Evolutionary conservation across 179 eudicot species (phyloP).

Genomic region (Silene vulgaris): DNA sequence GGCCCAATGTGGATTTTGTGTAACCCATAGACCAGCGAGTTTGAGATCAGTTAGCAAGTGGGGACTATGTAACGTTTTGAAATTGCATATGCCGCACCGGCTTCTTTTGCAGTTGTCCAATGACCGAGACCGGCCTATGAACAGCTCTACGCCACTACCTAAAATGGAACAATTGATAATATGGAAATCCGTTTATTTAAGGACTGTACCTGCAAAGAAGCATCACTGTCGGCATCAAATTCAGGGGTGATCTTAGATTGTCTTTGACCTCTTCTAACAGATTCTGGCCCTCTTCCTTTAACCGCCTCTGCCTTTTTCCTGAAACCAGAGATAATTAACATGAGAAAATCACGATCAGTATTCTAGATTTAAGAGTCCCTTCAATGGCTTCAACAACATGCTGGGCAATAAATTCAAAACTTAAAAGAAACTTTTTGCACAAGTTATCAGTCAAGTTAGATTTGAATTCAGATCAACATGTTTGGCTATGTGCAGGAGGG

Average conservation of each 20-base stretch:
- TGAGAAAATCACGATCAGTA: neutral
- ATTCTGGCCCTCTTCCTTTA: conserved; percentile 61
- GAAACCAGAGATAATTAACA: conserved; percentile 13
- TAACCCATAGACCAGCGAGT: neutral
- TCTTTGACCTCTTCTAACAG: conserved; percentile 43
- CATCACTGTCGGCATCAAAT: conserved; percentile 36
- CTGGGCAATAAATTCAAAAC: too few species aligned
- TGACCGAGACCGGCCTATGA: too few species aligned
- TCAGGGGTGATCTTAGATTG: conserved; percentile 46
- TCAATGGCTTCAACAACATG: too few species aligned
- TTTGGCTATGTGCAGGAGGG: too few species aligned
- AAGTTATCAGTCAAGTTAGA: too few species aligned
- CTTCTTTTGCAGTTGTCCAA: too few species aligned
- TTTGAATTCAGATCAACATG: too few species aligned
- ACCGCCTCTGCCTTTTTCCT: conserved; percentile 63
- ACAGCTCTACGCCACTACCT: too few species aligned
- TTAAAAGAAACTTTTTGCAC: too few species aligned
- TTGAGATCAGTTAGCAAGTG: neutral
- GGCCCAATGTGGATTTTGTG: neutral
- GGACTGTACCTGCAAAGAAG: conserved; percentile 28
- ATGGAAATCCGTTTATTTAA: neutral
- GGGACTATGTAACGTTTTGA: too few species aligned
- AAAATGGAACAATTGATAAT: neutral
- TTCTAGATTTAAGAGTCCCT: too few species aligned
- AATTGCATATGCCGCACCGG: too few species aligned